Conservation (phyloP, 768 basidiomycete species). For the Collybia sordida region DNA sequence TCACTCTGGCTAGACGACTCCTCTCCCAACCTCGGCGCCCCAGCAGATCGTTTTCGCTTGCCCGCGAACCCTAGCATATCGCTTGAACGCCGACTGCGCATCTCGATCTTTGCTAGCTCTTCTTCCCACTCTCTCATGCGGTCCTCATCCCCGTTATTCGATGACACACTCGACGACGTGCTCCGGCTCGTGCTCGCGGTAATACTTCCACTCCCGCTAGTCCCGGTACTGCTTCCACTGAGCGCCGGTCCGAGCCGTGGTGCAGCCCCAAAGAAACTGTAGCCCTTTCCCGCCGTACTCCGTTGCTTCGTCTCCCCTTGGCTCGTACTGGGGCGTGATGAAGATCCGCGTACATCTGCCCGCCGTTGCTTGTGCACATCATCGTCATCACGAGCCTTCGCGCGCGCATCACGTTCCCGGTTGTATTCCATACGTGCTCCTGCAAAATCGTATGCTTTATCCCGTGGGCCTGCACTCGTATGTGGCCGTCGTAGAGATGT, state of each 20-base stretch:
- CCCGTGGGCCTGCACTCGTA: slow-evolving; percentile 72
- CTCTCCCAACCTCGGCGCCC: slow-evolving; percentile 17
- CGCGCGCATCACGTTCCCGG: slow-evolving; percentile 1
- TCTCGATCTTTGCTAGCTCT: slow-evolving; percentile 72
- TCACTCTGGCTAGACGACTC: slow-evolving; percentile 5
- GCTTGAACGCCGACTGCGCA: slow-evolving; percentile 51
- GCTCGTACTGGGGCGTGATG: slow-evolving; percentile 14
- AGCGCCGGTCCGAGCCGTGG: slow-evolving; percentile 22
- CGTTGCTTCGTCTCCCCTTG: slow-evolving; percentile 14
- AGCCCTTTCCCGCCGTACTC: slow-evolving; percentile 13
- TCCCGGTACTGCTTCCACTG: slow-evolving; percentile 30
- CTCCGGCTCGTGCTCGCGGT: slow-evolving; percentile 19
- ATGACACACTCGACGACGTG: slow-evolving; percentile 29
- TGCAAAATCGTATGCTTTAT: slow-evolving; percentile 40
- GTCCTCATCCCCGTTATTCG: slow-evolving; percentile 23
- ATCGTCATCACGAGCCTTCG: slow-evolving; percentile 2
- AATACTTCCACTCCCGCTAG: slow-evolving; percentile 23
- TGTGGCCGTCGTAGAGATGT: slow-evolving; percentile 54
- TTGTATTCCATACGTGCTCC: not conserved
- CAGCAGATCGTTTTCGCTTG: slow-evolving; percentile 32
- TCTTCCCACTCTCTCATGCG: slow-evolving; percentile 74
- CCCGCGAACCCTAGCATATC: slow-evolving; percentile 45
- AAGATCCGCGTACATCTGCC: slow-evolving; percentile 6
- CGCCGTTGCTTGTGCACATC: slow-evolving; percentile 4
- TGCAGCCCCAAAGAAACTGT: slow-evolving; percentile 13